These are phyloP conservation scores for Bryum argenteum DNA, from an alignment of 225 moss, liverwort and hornwort genomes.

Conservation along the genomic window DNA sequence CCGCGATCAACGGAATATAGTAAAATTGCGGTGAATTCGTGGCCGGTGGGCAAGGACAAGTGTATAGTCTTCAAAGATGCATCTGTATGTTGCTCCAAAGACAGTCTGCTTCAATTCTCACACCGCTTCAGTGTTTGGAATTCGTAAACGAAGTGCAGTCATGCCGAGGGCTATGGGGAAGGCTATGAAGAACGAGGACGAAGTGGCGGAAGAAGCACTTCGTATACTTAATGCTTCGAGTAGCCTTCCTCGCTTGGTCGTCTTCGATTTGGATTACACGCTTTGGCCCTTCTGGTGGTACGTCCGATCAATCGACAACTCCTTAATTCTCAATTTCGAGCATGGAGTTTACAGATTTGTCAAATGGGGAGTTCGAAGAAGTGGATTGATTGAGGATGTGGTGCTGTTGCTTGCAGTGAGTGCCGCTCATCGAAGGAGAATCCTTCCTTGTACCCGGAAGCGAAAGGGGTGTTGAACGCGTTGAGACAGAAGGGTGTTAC, in stretches of 20 bases:
- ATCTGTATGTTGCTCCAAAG: slow-evolving; percentile 11
- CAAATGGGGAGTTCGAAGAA: too few relatives aligned
- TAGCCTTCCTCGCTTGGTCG: slow-evolving; percentile 73
- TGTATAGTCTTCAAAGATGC: slow-evolving; percentile 24
- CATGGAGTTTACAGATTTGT: too few relatives aligned
- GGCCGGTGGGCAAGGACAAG: neutral
- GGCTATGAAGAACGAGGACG: slow-evolving; percentile 45
- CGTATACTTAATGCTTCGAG: slow-evolving; percentile 52
- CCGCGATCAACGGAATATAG: neutral
- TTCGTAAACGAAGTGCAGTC: too few relatives aligned
- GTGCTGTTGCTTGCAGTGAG: slow-evolving; percentile 50
- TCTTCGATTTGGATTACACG: slow-evolving; percentile 94
- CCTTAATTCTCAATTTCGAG: too few relatives aligned
- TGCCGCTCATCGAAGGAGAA: slow-evolving; percentile 69
- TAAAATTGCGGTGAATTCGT: neutral
- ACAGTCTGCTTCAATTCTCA: neutral
- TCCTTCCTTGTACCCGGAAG: slow-evolving; percentile 80
- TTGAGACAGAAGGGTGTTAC: slow-evolving; percentile 81
- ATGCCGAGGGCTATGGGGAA: slow-evolving; percentile 43
- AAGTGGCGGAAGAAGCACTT: slow-evolving; percentile 60
- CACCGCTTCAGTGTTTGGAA: neutral
- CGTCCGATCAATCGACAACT: neutral
- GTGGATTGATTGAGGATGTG: neutral
- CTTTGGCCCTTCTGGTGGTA: slow-evolving; percentile 95
- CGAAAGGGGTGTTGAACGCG: slow-evolving; percentile 70